Conservation (phyloP, 2,329 filamentous ascomycete species). For the Trichoderma atroviride region DNA sequence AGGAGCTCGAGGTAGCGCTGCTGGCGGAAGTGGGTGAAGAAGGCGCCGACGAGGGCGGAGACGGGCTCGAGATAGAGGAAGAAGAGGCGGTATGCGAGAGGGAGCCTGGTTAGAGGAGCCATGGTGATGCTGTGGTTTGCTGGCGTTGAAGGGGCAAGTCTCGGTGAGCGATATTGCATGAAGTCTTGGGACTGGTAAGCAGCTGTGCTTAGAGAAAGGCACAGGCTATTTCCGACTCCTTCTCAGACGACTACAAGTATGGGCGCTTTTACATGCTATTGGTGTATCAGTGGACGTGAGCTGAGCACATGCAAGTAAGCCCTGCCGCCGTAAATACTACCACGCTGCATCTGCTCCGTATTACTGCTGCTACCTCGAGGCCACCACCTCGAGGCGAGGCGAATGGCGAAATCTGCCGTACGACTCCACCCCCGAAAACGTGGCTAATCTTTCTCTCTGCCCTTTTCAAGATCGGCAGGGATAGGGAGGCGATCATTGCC, state of each 20-base stretch:
- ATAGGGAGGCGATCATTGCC: conserved; percentile 2
- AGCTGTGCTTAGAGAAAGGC: not conserved
- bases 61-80: conserved; percentile 73
- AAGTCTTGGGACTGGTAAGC: not conserved
- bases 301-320: not conserved
- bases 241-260: not conserved
- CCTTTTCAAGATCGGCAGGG: not conserved
- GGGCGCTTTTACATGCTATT: not conserved
- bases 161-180: not conserved
- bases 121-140: conserved; percentile 28
- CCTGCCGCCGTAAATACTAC: not conserved
- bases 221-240: not conserved
- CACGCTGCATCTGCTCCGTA: not conserved
- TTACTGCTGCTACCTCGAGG: not conserved
- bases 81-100: conserved; percentile 67
- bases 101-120: conserved; percentile 36
- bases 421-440: conserved; percentile 11
- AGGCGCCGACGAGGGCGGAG: conserved; percentile 56
- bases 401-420: conserved; percentile 1
- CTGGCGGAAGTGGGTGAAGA: conserved; percentile 54
- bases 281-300: not conserved
- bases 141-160: not conserved
- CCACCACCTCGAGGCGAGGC: not conserved
- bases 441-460: not conserved
- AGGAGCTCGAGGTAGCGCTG: conserved; percentile 66